phyloP scores from a whole-genome alignment of 2,329 filamentous ascomycete genomes.

The Neopestalotiopsis rosae region DNA sequence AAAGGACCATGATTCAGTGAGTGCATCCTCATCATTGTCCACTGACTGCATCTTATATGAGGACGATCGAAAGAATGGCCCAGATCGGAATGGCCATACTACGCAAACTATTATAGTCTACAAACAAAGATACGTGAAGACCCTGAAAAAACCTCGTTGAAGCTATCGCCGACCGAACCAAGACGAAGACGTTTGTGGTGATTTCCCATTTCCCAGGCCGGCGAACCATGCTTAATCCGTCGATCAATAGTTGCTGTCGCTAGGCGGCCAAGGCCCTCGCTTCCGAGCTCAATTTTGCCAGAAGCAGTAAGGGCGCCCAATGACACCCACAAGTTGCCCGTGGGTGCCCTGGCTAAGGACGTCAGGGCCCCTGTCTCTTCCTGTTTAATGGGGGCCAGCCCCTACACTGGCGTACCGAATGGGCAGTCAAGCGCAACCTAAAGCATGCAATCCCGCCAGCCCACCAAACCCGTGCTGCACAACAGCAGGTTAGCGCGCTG shows the following conservation, averaged over 20 bases:
- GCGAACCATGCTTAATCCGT: not conserved
- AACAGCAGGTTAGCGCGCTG: constrained; percentile 7
- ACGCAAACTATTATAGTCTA: not conserved
- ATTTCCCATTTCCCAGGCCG: not conserved
- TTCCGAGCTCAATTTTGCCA: not conserved
- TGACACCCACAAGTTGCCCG: not conserved
- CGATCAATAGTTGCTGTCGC: constrained; percentile 6
- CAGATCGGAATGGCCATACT: not conserved
- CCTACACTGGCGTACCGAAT: not conserved
- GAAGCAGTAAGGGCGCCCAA: not conserved
- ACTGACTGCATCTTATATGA: not conserved
- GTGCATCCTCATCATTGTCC: too few species aligned
- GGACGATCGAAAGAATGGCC: not conserved
- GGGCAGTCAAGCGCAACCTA: not conserved
- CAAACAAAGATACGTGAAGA: not conserved
- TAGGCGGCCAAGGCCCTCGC: constrained; percentile 7
- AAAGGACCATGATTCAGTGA: not conserved
- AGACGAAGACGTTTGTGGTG: not conserved
- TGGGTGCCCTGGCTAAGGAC: not conserved
- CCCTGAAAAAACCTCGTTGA: not conserved
- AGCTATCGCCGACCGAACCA: not conserved
- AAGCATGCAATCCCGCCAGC: constrained; percentile 1
- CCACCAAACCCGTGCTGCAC: not conserved
- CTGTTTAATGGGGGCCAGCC: not conserved
- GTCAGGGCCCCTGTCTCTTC: not conserved